Evolutionary conservation across 176 grass and related monocot genomes (phyloP).

Genomic region (Oryza australiensis): DNA sequence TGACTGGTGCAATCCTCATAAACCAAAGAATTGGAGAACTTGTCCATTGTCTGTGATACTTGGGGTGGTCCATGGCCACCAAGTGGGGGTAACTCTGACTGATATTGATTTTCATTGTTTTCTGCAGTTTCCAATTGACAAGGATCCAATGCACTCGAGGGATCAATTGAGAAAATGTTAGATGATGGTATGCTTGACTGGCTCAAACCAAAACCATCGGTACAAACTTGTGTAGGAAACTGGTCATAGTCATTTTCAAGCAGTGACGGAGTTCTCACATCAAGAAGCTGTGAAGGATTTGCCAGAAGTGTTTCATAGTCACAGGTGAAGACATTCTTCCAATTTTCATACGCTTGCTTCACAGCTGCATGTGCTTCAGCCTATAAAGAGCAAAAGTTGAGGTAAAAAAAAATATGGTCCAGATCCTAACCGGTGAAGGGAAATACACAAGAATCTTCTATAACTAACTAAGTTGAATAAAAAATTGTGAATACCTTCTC

Average conservation of each 20-base stretch:
- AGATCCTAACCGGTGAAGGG: neutral
- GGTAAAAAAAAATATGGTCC: conserved; percentile 14
- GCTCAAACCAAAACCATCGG: conserved; percentile 49
- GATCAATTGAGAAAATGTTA: conserved; percentile 58
- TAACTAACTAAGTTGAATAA: neutral
- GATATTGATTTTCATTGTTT: conserved; percentile 33
- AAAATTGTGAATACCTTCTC: conserved; percentile 54
- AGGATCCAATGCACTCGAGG: conserved; percentile 31
- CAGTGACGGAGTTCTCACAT: conserved; percentile 41
- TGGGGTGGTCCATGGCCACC: conserved; percentile 12
- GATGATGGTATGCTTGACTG: conserved; percentile 49
- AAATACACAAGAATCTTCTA: neutral
- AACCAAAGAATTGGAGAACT: conserved; percentile 58
- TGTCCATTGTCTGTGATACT: conserved; percentile 38
- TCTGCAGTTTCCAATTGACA: conserved; percentile 27
- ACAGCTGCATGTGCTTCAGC: conserved; percentile 54
- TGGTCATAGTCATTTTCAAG: conserved; percentile 47
- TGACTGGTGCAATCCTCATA: conserved; percentile 56
- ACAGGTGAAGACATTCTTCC: conserved; percentile 58
- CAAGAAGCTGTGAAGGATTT: conserved; percentile 30
- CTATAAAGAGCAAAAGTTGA: conserved; percentile 43
- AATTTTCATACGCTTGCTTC: conserved; percentile 75
- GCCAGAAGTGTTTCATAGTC: conserved; percentile 50
- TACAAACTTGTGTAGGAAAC: conserved; percentile 36
- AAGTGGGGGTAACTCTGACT: conserved; percentile 32